phyloP scores from a whole-genome alignment of 345 rosid genomes.

The Stellera chamaejasme region DNA sequence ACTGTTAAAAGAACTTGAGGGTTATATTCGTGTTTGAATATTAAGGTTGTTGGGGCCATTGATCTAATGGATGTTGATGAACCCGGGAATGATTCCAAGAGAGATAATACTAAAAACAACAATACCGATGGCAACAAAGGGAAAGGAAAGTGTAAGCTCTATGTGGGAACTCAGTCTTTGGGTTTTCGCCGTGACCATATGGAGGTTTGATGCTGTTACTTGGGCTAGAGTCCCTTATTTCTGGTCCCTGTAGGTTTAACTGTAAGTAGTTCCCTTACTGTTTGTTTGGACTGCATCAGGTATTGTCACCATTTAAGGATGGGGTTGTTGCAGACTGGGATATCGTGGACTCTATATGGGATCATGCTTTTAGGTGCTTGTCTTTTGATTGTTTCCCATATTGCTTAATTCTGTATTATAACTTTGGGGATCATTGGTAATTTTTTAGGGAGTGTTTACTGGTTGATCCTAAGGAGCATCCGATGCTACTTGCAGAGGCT shows the following conservation, averaged over 20 bases:
- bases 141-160: conserved; percentile 57
- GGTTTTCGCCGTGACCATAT: conserved; percentile 84
- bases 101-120: conserved; percentile 39
- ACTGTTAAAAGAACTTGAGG: neutral
- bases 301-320: conserved; percentile 83
- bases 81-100: conserved; percentile 19
- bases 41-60: conserved; percentile 82
- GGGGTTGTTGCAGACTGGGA: conserved; percentile 97
- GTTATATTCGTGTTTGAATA: conserved; percentile 10
- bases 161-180: conserved; percentile 86
- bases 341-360: conserved; percentile 92
- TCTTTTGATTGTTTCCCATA: conserved; percentile 11
- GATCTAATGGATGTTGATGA: conserved; percentile 91
- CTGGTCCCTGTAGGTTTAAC: neutral
- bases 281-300: conserved; percentile 31
- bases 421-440: neutral
- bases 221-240: conserved; percentile 11
- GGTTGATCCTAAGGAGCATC: conserved; percentile 91
- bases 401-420: conserved; percentile 2
- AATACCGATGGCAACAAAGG: conserved; percentile 29
- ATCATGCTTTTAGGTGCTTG: conserved; percentile 77
- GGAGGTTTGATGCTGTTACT: conserved; percentile 45
- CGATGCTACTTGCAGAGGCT: conserved; percentile 95
- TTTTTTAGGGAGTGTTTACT: conserved; percentile 62
- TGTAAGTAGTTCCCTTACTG: conserved; percentile 10